Evolutionary conservation across 768 basidiomycete species (phyloP), one percentile per base, ranked within the genome.

Genomic region (Paxillus involutus): DNA sequence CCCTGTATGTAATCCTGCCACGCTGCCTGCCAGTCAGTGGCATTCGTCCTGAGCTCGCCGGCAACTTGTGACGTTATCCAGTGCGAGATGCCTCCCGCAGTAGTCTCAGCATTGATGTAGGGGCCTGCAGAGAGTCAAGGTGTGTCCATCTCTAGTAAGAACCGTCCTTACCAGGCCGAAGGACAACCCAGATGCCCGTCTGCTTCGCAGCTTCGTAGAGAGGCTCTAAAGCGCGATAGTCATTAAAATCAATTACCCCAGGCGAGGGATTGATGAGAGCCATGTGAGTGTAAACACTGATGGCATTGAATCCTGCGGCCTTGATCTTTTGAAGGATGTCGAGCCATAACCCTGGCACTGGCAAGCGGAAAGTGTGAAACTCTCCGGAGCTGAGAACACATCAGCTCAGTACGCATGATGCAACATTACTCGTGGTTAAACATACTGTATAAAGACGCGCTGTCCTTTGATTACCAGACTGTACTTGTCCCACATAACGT

Each of bases 231-330:
- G 83, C 83, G 40, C 89, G 81, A 71, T 82, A 91, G 30, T 81
- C 83, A 57, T 80, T 65, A 58, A 92, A 89, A 63, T 93, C 89
- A 33, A 91, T 68, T 0, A 88, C 81, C 3, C 83, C 89, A 35
- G 79, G 85, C 0, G 88, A 78, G 9, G 89, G 91, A 57, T 92
- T 88, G 32, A 83, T 80, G 41, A 90, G 65, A 3, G 81, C 90
- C 91, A 90, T 89, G 59, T 92, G 89, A 0, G 82, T 82, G 61
- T 92, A 92, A 24, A 93, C 80, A 58, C 88, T 89, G 59, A 90
- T 72, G 0, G 81, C 81, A 60, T 92, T 94, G 55, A 94, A 74
- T 11, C 91, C 91, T 0, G 88, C 84, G 5, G 89, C 91, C 62
- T 89, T 89, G 55, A 83, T 75, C 64, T 89, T 93, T 59, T 93